Conservation (phyloP, 1,284 basidiomycete species). For the Melampsora allii-populina region DNA sequence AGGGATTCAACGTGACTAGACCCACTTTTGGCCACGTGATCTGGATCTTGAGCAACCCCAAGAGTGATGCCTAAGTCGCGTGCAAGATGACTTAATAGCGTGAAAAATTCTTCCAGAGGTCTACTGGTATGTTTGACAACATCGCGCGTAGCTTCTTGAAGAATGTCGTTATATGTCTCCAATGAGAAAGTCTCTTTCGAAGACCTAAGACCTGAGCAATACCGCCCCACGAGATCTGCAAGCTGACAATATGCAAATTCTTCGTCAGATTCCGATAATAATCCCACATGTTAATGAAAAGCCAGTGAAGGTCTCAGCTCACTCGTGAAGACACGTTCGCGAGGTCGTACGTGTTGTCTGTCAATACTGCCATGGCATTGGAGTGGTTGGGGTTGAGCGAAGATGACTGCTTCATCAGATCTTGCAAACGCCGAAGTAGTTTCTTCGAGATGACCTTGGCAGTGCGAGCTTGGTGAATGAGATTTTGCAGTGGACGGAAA, state of each 20-base stretch:
- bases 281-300: neutral
- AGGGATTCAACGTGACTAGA: conserved; percentile 19
- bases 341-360: conserved; percentile 40
- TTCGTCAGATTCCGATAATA: neutral
- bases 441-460: conserved; percentile 72
- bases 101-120: conserved; percentile 66
- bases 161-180: conserved; percentile 65
- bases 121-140: conserved; percentile 64
- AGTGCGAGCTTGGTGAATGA: conserved; percentile 73
- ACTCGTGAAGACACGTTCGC: conserved; percentile 37
- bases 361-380: conserved; percentile 40
- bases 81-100: conserved; percentile 66
- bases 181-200: conserved; percentile 74
- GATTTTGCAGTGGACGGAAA: conserved; percentile 72
- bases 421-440: conserved; percentile 75
- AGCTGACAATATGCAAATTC: conserved; percentile 57
- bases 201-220: conserved; percentile 69
- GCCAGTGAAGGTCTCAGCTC: neutral
- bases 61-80: conserved; percentile 68
- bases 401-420: conserved; percentile 65
- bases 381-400: conserved; percentile 36
- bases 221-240: conserved; percentile 77
- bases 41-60: conserved; percentile 67
- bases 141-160: conserved; percentile 67
- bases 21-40: conserved; percentile 73